Percentiles rank a stretch among this genome's conserved stretches.
These are phyloP conservation scores for Sporothrix variecibatus DNA, from an alignment of 2,329 filamentous ascomycete species.

Conservation along the genomic window DNA sequence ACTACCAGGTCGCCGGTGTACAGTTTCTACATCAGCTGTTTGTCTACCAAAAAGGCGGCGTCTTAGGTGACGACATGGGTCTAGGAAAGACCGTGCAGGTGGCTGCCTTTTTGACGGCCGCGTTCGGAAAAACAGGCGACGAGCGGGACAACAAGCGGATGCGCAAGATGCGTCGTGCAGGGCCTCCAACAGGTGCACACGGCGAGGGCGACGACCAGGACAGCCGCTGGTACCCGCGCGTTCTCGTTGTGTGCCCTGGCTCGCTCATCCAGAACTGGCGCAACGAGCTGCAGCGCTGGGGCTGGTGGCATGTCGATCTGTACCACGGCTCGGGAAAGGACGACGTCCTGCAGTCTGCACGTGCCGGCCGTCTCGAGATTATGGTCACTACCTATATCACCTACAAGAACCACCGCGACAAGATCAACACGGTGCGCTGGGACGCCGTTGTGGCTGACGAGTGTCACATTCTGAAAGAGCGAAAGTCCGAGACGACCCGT, in stretches of 20 bases:
- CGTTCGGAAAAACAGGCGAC: slow-evolving; percentile 92
- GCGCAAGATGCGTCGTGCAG: slow-evolving; percentile 73
- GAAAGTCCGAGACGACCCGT: slow-evolving; percentile 72
- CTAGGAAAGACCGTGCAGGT: slow-evolving; percentile 96
- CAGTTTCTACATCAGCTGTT: slow-evolving; percentile 86
- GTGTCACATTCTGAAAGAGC: slow-evolving; percentile 86
- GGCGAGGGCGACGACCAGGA: slow-evolving; percentile 33
- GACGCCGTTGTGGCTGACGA: slow-evolving; percentile 94
- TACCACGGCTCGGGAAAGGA: slow-evolving; percentile 75
- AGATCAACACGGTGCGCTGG: slow-evolving; percentile 84
- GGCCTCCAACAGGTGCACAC: neutral
- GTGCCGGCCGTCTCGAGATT: slow-evolving; percentile 77
- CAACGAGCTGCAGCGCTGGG: slow-evolving; percentile 83
- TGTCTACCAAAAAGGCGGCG: slow-evolving; percentile 85
- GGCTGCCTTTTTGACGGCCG: slow-evolving; percentile 84
- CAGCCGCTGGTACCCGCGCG: slow-evolving; percentile 70
- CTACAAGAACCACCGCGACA: slow-evolving; percentile 73
- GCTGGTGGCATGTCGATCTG: slow-evolving; percentile 87
- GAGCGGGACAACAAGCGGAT: slow-evolving; percentile 83
- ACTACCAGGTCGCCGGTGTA: slow-evolving; percentile 86
- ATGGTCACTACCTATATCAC: slow-evolving; percentile 94
- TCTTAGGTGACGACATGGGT: slow-evolving; percentile 97
- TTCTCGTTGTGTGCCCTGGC: slow-evolving; percentile 85
- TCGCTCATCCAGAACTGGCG: slow-evolving; percentile 90
- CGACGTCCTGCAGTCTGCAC: slow-evolving; percentile 70